phyloP scores from a whole-genome alignment of 257 asterid species.

The Ligustrum vulgare region DNA sequence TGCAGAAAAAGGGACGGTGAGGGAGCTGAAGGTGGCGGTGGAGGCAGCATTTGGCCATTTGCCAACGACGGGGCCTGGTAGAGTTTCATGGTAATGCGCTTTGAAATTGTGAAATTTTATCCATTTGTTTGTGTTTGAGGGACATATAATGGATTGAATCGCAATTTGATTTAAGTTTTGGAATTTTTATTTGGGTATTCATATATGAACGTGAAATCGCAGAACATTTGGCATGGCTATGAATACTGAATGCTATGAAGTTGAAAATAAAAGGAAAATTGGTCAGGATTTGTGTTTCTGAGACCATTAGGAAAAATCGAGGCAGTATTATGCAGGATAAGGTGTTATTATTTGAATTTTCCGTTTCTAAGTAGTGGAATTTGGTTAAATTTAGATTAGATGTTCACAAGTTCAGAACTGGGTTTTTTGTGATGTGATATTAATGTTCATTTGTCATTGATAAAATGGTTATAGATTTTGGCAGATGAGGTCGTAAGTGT shows the following conservation, averaged over 20 bases:
- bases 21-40: constrained; percentile 74
- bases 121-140: not conserved
- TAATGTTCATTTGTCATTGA: not conserved
- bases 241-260: not conserved
- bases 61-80: constrained; percentile 59
- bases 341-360: not conserved
- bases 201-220: not conserved
- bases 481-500: not conserved
- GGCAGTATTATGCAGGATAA: not conserved
- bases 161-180: not conserved
- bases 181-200: not conserved
- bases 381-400: not conserved
- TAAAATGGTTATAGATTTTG: not conserved
- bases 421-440: not conserved
- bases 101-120: not conserved
- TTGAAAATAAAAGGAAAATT: not conserved
- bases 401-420: not conserved
- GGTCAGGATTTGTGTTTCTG: constrained; percentile 7
- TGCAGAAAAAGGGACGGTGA: constrained; percentile 61
- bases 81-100: constrained; percentile 72
- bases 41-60: constrained; percentile 73
- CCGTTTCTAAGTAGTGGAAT: not conserved
- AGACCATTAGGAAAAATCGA: not conserved
- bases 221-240: not conserved
- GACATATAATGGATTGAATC: not conserved